Percentiles rank a stretch among this genome's conserved stretches.
Evolutionary conservation across 306 rosid species (phyloP).

Genomic region (Vachellia pachyceras): DNA sequence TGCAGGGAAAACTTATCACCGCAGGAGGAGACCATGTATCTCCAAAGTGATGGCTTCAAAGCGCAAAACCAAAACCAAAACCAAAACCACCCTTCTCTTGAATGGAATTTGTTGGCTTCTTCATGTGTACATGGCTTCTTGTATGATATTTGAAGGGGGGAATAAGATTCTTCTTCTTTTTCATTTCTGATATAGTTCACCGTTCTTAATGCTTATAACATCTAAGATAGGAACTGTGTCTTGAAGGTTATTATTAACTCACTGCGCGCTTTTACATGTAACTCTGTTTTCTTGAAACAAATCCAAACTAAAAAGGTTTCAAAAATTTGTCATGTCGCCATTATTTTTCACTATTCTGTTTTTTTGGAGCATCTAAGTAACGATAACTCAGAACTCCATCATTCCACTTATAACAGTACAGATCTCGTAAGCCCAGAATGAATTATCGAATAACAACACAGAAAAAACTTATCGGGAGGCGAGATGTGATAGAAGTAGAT

Average conservation of each 20-base stretch:
- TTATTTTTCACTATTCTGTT: no score
- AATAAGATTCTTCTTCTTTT: background rate
- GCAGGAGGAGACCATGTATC: constrained; percentile 24
- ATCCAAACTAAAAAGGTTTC: background rate
- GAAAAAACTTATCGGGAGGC: background rate
- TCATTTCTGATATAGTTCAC: background rate
- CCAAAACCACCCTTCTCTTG: constrained; percentile 15
- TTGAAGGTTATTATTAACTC: background rate
- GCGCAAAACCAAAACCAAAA: background rate
- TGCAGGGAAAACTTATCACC: constrained; percentile 50
- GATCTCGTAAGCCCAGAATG: background rate
- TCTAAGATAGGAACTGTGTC: background rate
- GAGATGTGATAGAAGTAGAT: background rate
- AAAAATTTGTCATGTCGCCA: background rate
- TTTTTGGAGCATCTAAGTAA: background rate
- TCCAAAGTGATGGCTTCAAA: constrained; percentile 37
- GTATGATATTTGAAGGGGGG: background rate
- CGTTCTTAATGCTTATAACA: background rate
- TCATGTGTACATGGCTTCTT: background rate
- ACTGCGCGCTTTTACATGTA: background rate
- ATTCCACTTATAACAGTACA: background rate
- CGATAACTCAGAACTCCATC: background rate
- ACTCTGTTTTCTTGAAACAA: background rate
- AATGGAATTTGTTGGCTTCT: constrained; percentile 4
- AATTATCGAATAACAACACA: background rate